A percentile compares a stretch with the other conserved stretches of the same genome.
Conservation (phyloP, 805 yeast genomes). For the Ogataea corticis region DNA sequence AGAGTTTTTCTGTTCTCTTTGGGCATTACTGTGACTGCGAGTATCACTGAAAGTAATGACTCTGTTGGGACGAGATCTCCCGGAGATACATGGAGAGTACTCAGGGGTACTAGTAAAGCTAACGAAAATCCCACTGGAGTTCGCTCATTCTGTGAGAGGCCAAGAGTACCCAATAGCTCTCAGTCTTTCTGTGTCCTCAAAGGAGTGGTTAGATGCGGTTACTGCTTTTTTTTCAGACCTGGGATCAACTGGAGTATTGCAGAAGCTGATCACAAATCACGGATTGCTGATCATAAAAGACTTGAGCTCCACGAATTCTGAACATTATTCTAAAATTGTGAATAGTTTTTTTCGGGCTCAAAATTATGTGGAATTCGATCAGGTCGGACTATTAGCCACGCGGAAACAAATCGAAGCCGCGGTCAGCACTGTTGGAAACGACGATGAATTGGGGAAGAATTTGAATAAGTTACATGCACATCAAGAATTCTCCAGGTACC, state of each 20-base stretch:
- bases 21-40: no score
- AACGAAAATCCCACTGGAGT: conserved; percentile 2
- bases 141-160: conserved; percentile 8
- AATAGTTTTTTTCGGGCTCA: conserved; percentile 8
- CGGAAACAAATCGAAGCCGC: conserved; percentile 12
- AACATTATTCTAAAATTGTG: conserved; percentile 12
- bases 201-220: not conserved
- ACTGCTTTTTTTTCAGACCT: conserved; percentile 13
- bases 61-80: not conserved
- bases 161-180: conserved; percentile 11
- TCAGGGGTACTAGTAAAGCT: conserved; percentile 3
- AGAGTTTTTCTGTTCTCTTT: no score
- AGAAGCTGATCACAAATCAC: conserved; percentile 11
- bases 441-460: conserved; percentile 15
- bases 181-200: not conserved
- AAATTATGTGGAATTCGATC: conserved; percentile 15
- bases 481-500: conserved; percentile 28
- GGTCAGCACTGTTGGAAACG: conserved; percentile 20
- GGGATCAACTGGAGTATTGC: conserved; percentile 8
- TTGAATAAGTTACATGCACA: conserved; percentile 22
- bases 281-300: conserved; percentile 15
- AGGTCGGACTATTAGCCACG: conserved; percentile 20
- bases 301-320: conserved; percentile 10
- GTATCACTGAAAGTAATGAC: no score
- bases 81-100: conserved; percentile 10